These are phyloP conservation scores for Pythium volutum DNA, from an alignment of 352 stramenopile species.

Conservation along the genomic window DNA sequence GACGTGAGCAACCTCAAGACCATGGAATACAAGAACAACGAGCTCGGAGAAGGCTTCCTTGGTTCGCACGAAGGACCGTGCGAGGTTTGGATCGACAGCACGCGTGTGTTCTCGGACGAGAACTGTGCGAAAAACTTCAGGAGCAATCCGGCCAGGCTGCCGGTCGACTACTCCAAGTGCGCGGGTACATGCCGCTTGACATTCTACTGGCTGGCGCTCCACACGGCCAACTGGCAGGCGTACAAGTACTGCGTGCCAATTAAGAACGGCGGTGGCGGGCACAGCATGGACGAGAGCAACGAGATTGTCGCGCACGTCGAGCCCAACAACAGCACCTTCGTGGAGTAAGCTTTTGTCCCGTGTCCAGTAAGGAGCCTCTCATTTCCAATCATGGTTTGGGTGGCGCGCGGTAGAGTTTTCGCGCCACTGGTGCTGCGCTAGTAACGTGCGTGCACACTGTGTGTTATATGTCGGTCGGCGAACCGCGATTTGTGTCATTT, in stretches of 20 bases:
- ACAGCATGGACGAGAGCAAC: constrained; percentile 8
- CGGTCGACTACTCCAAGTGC: constrained; percentile 50
- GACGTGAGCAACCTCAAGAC: constrained; percentile 26
- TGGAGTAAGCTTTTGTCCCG: not conserved
- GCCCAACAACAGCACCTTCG: constrained; percentile 9
- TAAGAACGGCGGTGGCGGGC: constrained; percentile 18
- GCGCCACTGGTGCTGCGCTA: not conserved
- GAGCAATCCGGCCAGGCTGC: constrained; percentile 36
- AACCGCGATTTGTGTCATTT: too few species aligned
- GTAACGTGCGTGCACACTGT: not conserved
- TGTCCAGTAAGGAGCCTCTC: not conserved
- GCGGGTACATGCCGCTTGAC: constrained; percentile 31
- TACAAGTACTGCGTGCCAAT: constrained; percentile 33
- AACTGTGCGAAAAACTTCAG: constrained; percentile 43
- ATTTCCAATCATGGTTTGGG: not conserved
- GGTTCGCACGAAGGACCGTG: constrained; percentile 28
- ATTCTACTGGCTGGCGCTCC: constrained; percentile 37
- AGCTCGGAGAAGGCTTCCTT: constrained; percentile 49
- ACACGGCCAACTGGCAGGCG: constrained; percentile 29
- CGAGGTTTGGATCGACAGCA: constrained; percentile 29
- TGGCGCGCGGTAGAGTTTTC: too few species aligned
- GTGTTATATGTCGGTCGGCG: not conserved
- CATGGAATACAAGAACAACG: constrained; percentile 38
- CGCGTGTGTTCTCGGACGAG: constrained; percentile 30
- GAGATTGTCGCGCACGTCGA: constrained; percentile 16